These are phyloP conservation scores for Xylaria grammica DNA, from an alignment of 495 filamentous ascomycete species.

Conservation along the genomic window DNA sequence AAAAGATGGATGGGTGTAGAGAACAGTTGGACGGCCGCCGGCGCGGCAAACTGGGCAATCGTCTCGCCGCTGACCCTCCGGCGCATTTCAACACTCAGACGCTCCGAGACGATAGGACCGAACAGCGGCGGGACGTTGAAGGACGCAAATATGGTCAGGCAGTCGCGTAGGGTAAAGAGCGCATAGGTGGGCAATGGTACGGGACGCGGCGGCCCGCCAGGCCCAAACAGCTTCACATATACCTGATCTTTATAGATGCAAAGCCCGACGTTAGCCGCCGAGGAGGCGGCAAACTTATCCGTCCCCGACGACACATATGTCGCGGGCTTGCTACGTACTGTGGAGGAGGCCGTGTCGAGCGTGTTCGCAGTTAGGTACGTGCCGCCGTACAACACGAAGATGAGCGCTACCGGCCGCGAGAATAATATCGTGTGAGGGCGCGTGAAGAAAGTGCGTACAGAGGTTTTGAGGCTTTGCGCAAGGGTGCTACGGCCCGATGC, in stretches of 20 bases:
- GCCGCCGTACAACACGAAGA: conserved; percentile 86
- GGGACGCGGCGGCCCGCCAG: conserved; percentile 54
- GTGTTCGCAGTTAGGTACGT: conserved; percentile 91
- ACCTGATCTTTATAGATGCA: conserved; percentile 92
- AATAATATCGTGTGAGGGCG: conserved; percentile 74
- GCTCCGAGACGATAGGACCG: conserved; percentile 64
- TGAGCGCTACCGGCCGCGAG: conserved; percentile 82
- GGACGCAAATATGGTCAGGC: conserved; percentile 88
- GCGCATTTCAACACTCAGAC: conserved; percentile 55
- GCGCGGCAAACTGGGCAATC: conserved; percentile 79
- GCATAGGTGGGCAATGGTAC: conserved; percentile 69
- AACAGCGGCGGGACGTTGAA: conserved; percentile 89
- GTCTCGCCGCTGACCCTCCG: conserved; percentile 52
- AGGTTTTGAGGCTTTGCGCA: conserved; percentile 64
- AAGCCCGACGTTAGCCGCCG: conserved; percentile 83
- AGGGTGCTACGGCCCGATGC: conserved; percentile 83
- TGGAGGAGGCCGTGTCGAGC: conserved; percentile 81
- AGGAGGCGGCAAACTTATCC: conserved; percentile 83
- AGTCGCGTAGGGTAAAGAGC: conserved; percentile 85
- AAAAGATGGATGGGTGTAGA: conserved; percentile 88
- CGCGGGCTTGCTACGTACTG: conserved; percentile 59
- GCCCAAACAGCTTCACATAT: conserved; percentile 83
- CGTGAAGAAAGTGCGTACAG: conserved; percentile 65
- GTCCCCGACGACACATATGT: conserved; percentile 70
- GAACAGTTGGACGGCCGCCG: conserved; percentile 78